phyloP scores from a whole-genome alignment of 2,329 filamentous ascomycete genomes.

The Nemania serpens region DNA sequence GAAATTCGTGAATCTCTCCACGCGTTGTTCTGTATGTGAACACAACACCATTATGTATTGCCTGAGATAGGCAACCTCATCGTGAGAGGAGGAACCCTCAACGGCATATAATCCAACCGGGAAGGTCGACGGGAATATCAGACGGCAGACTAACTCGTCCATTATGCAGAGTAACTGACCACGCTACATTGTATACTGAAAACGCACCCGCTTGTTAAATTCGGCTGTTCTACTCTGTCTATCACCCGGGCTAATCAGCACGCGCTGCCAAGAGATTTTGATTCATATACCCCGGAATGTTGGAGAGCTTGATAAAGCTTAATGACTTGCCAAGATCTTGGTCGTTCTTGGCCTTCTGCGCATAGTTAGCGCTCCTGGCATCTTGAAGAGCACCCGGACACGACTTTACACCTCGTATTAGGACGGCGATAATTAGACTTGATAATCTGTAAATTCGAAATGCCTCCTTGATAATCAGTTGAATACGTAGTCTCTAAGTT shows the following conservation, averaged over 20 bases:
- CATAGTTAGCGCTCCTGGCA: constrained; percentile 21
- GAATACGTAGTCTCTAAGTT: not conserved
- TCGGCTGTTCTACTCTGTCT: constrained; percentile 19
- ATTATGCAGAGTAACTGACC: constrained; percentile 5
- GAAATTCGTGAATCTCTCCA: constrained; percentile 15
- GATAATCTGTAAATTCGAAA: constrained; percentile 1
- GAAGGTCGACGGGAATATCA: constrained; percentile 14
- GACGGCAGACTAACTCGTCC: constrained; percentile 1
- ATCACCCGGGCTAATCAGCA: constrained; percentile 26
- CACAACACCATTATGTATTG: constrained; percentile 1
- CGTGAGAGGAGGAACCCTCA: constrained; percentile 1
- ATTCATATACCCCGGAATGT: constrained; percentile 7
- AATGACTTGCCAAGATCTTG: constrained; percentile 24
- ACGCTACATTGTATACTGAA: constrained; percentile 1
- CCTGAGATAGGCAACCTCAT: constrained; percentile 9
- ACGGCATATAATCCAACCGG: constrained; percentile 17
- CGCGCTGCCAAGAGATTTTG: constrained; percentile 19
- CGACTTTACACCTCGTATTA: not conserved
- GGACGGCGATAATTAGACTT: not conserved
- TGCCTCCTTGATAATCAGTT: constrained; percentile 4
- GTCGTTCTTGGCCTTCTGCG: constrained; percentile 17
- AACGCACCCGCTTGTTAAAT: constrained; percentile 6
- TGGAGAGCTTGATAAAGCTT: constrained; percentile 24
- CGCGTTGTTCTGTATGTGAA: not conserved
- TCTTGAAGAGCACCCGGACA: not conserved